Percentiles rank a stretch among this genome's conserved stretches.
Evolutionary conservation across 495 filamentous ascomycete genomes (phyloP).

Genomic region (Xylaria acuta): DNA sequence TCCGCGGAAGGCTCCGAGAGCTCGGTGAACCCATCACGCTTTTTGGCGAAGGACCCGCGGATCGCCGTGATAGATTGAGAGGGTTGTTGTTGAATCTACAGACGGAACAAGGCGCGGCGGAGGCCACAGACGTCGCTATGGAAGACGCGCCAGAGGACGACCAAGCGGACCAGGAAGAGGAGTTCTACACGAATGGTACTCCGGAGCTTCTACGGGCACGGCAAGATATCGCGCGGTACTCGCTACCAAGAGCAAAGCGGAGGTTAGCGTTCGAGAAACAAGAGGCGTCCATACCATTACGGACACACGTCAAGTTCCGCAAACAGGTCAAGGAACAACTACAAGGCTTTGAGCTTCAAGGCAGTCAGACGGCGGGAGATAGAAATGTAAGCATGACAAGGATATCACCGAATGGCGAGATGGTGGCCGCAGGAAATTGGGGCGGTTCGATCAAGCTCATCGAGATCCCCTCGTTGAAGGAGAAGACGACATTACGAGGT

Average conservation of each 20-base stretch:
- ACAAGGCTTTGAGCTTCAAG: constrained; percentile 83
- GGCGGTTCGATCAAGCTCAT: constrained; percentile 85
- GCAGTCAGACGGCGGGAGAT: constrained; percentile 90
- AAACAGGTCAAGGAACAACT: constrained; percentile 87
- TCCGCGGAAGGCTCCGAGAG: constrained; percentile 79
- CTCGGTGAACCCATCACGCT: constrained; percentile 91
- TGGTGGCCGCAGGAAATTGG: constrained; percentile 91
- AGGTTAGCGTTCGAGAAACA: constrained; percentile 76
- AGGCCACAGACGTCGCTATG: constrained; percentile 65
- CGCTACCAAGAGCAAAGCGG: constrained; percentile 79
- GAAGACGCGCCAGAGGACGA: constrained; percentile 68
- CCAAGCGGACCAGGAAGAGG: constrained; percentile 81
- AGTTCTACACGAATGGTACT: constrained; percentile 90
- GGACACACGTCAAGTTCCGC: constrained; percentile 88
- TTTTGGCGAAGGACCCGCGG: constrained; percentile 88
- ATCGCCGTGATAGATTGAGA: constrained; percentile 85
- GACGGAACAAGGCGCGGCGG: constrained; percentile 66
- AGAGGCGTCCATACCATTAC: constrained; percentile 81
- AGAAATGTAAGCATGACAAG: constrained; percentile 87
- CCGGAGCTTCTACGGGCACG: constrained; percentile 77
- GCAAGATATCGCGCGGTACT: constrained; percentile 82
- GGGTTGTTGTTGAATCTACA: constrained; percentile 64
- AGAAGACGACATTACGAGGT: constrained; percentile 73
- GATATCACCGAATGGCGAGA: constrained; percentile 85
- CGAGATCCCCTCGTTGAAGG: constrained; percentile 80